phyloP scores from a whole-genome alignment of 441 rosid genomes.

The Euphorbia corollata region DNA sequence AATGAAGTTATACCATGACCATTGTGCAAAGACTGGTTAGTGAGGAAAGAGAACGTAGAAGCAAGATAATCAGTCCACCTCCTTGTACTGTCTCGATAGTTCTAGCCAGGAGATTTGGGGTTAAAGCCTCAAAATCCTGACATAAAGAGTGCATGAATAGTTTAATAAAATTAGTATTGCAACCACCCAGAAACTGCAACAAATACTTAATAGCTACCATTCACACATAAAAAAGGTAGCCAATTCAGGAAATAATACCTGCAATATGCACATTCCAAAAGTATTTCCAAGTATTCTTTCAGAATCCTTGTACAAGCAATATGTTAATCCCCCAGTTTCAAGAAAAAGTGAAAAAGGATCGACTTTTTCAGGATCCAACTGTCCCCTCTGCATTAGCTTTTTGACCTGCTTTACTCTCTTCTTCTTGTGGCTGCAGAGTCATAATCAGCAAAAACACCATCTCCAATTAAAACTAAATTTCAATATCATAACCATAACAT shows the following conservation, averaged over 20 bases:
- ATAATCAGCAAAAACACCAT: constrained; percentile 2
- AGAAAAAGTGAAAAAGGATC: constrained; percentile 88
- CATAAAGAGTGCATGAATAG: constrained; percentile 15
- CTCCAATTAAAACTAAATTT: not conserved
- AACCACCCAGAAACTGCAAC: not conserved
- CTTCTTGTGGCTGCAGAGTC: constrained; percentile 64
- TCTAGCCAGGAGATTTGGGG: constrained; percentile 93
- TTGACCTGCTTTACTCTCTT: constrained; percentile 84
- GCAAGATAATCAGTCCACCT: constrained; percentile 76
- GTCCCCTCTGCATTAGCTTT: constrained; percentile 78
- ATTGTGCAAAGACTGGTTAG: constrained; percentile 84
- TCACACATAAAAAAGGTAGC: constrained; percentile 8
- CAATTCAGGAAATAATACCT: constrained; percentile 34
- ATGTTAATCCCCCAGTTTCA: constrained; percentile 74
- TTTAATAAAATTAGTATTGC: not conserved
- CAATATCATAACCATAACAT: not conserved
- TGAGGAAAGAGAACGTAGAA: constrained; percentile 73
- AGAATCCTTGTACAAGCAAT: constrained; percentile 85
- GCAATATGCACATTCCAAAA: constrained; percentile 91
- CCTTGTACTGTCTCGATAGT: constrained; percentile 99
- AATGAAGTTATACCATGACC: constrained; percentile 71
- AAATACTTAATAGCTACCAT: not conserved
- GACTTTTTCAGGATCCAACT: constrained; percentile 83
- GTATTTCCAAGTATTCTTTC: constrained; percentile 88
- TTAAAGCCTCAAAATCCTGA: constrained; percentile 96